Percentiles rank a stretch among this genome's conserved stretches.
phyloP scores from a whole-genome alignment of 768 basidiomycete genomes.

The Dendrothele bispora region DNA sequence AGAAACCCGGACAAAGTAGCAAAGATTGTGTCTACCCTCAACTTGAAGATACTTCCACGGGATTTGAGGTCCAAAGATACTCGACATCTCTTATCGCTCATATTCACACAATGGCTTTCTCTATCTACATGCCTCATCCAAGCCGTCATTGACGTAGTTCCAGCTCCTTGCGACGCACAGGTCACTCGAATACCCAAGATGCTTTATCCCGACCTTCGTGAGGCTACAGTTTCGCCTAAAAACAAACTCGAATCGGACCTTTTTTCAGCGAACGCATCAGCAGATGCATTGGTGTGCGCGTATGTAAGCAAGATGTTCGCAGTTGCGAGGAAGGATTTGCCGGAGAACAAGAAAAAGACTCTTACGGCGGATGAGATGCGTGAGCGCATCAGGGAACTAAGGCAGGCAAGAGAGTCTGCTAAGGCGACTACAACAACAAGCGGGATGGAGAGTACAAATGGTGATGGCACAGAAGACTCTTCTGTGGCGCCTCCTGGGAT shows the following conservation, averaged over 20 bases:
- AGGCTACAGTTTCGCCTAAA: conserved; percentile 57
- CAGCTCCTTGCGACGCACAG: conserved; percentile 83
- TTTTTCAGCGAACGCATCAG: conserved; percentile 63
- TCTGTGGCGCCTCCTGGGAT: conserved; percentile 12
- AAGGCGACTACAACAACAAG: conserved; percentile 11
- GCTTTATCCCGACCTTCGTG: conserved; percentile 52
- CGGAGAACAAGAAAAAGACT: conserved; percentile 78
- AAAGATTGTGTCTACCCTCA: conserved; percentile 84
- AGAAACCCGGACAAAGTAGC: conserved; percentile 88
- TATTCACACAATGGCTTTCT: conserved; percentile 96
- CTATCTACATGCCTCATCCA: conserved; percentile 93
- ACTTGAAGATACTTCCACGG: conserved; percentile 80
- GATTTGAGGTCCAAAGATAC: conserved; percentile 93
- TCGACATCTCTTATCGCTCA: conserved; percentile 75
- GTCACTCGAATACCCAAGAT: conserved; percentile 84
- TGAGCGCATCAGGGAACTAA: conserved; percentile 55
- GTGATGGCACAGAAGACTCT: conserved; percentile 4
- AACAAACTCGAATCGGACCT: conserved; percentile 85
- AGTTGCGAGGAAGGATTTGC: conserved; percentile 75
- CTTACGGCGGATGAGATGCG: conserved; percentile 86
- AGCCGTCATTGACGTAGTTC: conserved; percentile 90
- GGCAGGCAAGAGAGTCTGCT: conserved; percentile 33
- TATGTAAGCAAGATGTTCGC: conserved; percentile 99
- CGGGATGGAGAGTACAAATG: background rate
- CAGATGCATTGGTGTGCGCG: conserved; percentile 66